phyloP scores from a whole-genome alignment of 306 rosid species.

The Herpetospermum pedunculosum region DNA sequence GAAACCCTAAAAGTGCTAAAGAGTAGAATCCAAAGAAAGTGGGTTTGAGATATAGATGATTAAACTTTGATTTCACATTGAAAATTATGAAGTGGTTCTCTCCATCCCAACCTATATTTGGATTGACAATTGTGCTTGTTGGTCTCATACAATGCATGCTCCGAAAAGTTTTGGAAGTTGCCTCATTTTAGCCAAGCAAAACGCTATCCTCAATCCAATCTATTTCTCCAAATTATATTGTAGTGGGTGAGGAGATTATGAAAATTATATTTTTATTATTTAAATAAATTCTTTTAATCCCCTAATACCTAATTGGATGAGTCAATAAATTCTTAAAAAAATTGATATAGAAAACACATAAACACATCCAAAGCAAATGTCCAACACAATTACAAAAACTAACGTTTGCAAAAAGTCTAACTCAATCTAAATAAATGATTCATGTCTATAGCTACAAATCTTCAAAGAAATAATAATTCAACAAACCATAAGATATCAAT shows the following conservation, averaged over 20 bases:
- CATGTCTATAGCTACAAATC: not conserved
- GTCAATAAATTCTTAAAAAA: not conserved
- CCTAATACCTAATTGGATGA: not conserved
- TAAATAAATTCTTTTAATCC: not conserved
- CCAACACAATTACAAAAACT: not conserved
- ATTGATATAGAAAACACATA: not conserved
- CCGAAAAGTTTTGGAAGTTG: not conserved
- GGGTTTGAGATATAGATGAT: not conserved
- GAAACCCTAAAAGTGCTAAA: not conserved
- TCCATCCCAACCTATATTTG: not conserved
- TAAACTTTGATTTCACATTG: not conserved
- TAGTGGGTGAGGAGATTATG: not conserved
- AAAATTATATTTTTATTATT: not conserved
- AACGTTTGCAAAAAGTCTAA: not conserved
- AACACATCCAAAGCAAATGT: not conserved
- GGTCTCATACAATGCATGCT: not conserved
- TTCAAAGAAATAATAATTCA: not conserved
- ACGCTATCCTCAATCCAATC: not conserved
- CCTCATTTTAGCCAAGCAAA: constrained; percentile 3
- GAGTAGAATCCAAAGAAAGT: not conserved
- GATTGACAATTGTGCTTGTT: not conserved
- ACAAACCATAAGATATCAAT: no score
- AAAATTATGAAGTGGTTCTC: not conserved
- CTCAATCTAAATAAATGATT: not conserved
- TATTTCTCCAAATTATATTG: not conserved